These are phyloP conservation scores for Sesbania bispinosa DNA, from an alignment of 306 rosid species.

Conservation along the genomic window DNA sequence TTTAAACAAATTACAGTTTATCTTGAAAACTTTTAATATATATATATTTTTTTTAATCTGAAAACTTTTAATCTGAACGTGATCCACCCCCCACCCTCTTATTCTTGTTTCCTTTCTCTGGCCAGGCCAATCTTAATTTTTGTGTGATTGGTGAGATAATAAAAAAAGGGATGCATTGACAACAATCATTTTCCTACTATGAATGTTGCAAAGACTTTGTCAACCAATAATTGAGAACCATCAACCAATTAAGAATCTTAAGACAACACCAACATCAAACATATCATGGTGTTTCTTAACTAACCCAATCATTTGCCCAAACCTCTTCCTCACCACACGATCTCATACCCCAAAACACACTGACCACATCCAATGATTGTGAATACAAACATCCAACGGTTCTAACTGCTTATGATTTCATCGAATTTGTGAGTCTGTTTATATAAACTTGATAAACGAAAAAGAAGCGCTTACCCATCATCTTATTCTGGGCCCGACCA, in stretches of 20 bases:
- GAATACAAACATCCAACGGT: slow-evolving; percentile 18
- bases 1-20: too few species aligned
- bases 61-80: too few species aligned
- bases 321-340: slow-evolving; percentile 17
- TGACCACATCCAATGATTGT: slow-evolving; percentile 20
- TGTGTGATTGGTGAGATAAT: too few species aligned
- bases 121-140: too few species aligned
- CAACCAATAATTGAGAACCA: background rate
- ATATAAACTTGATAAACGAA: background rate
- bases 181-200: background rate
- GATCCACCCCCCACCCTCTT: too few species aligned
- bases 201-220: background rate
- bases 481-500: slow-evolving; percentile 1
- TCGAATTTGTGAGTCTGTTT: background rate
- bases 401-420: background rate
- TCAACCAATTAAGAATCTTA: background rate
- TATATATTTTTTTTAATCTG: too few species aligned
- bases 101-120: too few species aligned
- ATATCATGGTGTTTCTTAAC: background rate
- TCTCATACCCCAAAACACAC: background rate
- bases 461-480: background rate
- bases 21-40: too few species aligned
- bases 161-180: too few species aligned
- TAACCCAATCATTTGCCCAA: background rate
- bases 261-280: background rate